Conservation (phyloP, 192 early-diverging fungal genomes). For the Fimicolochytrium jonesii region DNA sequence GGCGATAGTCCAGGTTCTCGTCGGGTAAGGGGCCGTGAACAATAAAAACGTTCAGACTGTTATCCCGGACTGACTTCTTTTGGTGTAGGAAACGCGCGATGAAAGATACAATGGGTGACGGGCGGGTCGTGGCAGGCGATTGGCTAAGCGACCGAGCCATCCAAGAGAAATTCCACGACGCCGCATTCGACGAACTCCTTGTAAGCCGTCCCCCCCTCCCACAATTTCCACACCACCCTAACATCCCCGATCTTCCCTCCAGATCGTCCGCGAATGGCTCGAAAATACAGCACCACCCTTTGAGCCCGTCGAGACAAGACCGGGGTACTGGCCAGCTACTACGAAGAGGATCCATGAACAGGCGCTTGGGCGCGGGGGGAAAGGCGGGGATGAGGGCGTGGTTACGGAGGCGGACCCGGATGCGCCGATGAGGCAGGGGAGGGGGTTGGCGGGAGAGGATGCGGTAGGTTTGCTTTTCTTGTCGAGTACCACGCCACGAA, state of each 20-base stretch:
- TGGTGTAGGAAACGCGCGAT: not conserved
- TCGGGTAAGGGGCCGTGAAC: not conserved
- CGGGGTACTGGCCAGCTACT: slow-evolving; percentile 33
- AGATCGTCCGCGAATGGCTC: slow-evolving; percentile 43
- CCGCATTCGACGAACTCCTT: not conserved
- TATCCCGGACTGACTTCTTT: not conserved
- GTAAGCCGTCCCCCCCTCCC: not conserved
- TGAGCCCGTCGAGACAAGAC: slow-evolving; percentile 25
- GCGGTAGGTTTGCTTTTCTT: not conserved
- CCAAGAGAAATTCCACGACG: not conserved
- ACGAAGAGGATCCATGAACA: slow-evolving; percentile 9
- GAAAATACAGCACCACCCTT: slow-evolving; percentile 35
- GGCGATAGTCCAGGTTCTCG: slow-evolving; percentile 4
- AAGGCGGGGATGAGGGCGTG: not conserved
- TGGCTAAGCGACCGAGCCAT: slow-evolving; percentile 7
- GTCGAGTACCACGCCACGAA: too few species aligned
- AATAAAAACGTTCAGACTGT: not conserved
- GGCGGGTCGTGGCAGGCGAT: not conserved
- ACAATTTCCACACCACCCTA: not conserved
- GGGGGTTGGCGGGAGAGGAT: slow-evolving; percentile 29
- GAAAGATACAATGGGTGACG: not conserved
- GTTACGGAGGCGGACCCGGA: slow-evolving; percentile 43
- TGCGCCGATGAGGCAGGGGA: slow-evolving; percentile 30
- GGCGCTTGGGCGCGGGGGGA: not conserved
- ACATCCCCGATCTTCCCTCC: not conserved